A percentile compares a stretch with the other conserved stretches of the same genome.
Conservation (phyloP, 1,284 basidiomycete genomes). For the Trametes hirsuta region DNA sequence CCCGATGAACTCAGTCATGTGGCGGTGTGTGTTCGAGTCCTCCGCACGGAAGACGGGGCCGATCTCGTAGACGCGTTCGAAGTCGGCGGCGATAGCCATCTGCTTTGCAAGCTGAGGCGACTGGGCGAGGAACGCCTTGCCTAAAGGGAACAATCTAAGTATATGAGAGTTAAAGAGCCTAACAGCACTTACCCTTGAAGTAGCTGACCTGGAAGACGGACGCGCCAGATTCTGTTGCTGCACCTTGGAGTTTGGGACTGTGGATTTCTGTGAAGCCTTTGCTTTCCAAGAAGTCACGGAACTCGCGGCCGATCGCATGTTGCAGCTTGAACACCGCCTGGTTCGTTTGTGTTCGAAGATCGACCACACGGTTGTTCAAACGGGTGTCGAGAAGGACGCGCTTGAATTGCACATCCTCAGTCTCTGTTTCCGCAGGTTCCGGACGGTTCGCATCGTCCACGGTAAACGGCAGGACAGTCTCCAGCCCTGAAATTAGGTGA, state of each 20-base stretch:
- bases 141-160: constrained; percentile 39
- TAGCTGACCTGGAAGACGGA: constrained; percentile 98
- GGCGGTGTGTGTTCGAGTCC: constrained; percentile 95
- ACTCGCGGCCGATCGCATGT: constrained; percentile 85
- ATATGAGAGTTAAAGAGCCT: not conserved
- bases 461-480: constrained; percentile 85
- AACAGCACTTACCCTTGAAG: constrained; percentile 80
- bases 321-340: constrained; percentile 96
- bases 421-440: constrained; percentile 73
- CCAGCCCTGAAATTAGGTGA: constrained; percentile 79
- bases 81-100: constrained; percentile 99
- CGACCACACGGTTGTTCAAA: constrained; percentile 93
- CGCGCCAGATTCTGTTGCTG: constrained; percentile 96
- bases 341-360: constrained; percentile 95
- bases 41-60: constrained; percentile 98
- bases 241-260: constrained; percentile 96
- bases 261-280: constrained; percentile 94
- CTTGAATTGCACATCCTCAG: constrained; percentile 67
- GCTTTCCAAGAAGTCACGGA: constrained; percentile 83
- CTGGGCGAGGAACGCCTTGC: constrained; percentile 92
- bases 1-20: constrained; percentile 98
- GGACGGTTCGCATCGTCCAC: constrained; percentile 92
- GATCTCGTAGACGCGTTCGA: constrained; percentile 98
- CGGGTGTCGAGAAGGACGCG: constrained; percentile 89
- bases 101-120: constrained; percentile 98